Base-by-base conservation (phyloP, 352 stramenopile genomes). In the Globisporangium solare region DNA sequence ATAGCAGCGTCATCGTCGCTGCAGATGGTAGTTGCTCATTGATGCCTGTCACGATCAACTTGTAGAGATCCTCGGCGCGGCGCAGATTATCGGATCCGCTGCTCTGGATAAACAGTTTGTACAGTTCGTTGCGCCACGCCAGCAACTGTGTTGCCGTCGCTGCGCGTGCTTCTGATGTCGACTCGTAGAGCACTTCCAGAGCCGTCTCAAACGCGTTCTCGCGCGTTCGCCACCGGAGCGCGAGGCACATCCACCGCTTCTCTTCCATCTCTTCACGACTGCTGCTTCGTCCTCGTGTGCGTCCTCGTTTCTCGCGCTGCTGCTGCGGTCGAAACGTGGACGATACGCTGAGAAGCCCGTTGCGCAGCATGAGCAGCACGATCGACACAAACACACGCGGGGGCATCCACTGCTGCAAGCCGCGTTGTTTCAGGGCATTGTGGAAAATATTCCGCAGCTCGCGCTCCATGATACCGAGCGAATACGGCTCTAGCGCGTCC, bases 371-470 rank as follows among this genome's bases (percentile, higher is more conserved):
- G 50, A 86, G 54, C 46, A 90, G 58, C 56, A 84, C 70, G 4
- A 88, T 74, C 0, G 79, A 88, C 15, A 70, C 73, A 46, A 90
- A 90, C 40, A 86, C 75, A 1, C 76, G 78, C 56, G 72, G 35
- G 10, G 80, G 76, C 80, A 90, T 88, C 8, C 71, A 58, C 6
- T 70, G 35, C 40, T 78, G 68, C 17, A 88, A 48, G 10, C 71
- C 55, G 5, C 80, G 74, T 61, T 90, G 80, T 21, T 71, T 71
- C 18, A 90, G 61, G 27, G 76, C 72, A 41, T 90, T 88, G 59
- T 82, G 65, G 51, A 88, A 90, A 13, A 90, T 73, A 54, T 86
- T 88, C 21, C 52, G 51, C 17, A 90, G 64, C 41, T 90, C 79
- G 17, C 77, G 75, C 13, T 78, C 75, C 0, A 55, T 72, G 11